Percentiles rank a stretch among this genome's conserved stretches.
phyloP scores from a whole-genome alignment of 192 early-diverging fungal genomes.

The Anaeromyces robustus region DNA sequence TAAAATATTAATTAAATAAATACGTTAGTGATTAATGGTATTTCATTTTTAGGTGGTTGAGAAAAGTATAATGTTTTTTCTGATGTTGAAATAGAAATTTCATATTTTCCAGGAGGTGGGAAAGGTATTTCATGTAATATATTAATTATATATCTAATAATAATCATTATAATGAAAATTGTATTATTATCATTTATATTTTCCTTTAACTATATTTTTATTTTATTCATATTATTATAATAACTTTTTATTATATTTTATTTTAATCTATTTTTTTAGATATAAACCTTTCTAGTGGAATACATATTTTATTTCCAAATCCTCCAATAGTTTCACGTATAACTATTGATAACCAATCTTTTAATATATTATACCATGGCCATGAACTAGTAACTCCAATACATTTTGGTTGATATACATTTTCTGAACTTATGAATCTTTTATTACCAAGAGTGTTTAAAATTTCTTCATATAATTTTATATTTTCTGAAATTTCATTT shows the following conservation, averaged over 20 bases:
- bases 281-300: slow-evolving; percentile 39
- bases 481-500: slow-evolving; percentile 26
- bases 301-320: slow-evolving; percentile 11
- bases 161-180: no score
- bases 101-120: slow-evolving; percentile 66
- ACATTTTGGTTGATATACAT: slow-evolving; percentile 50
- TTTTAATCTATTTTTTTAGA: neutral
- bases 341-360: slow-evolving; percentile 61
- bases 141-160: slow-evolving; percentile 41
- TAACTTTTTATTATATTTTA: neutral
- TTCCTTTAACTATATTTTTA: no score
- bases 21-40: slow-evolving; percentile 62
- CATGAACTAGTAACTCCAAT: slow-evolving; percentile 54
- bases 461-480: slow-evolving; percentile 42
- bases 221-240: neutral
- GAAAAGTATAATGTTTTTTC: slow-evolving; percentile 40
- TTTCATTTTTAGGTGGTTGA: slow-evolving; percentile 58
- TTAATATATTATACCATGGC: slow-evolving; percentile 55
- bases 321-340: slow-evolving; percentile 31
- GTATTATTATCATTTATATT: no score
- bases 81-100: slow-evolving; percentile 52
- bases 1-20: neutral
- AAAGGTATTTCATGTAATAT: slow-evolving; percentile 55
- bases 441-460: slow-evolving; percentile 38
- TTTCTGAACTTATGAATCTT: slow-evolving; percentile 28